Evolutionary conservation across 176 grass and related monocot species (phyloP).

Genomic region (Musa itinerans): DNA sequence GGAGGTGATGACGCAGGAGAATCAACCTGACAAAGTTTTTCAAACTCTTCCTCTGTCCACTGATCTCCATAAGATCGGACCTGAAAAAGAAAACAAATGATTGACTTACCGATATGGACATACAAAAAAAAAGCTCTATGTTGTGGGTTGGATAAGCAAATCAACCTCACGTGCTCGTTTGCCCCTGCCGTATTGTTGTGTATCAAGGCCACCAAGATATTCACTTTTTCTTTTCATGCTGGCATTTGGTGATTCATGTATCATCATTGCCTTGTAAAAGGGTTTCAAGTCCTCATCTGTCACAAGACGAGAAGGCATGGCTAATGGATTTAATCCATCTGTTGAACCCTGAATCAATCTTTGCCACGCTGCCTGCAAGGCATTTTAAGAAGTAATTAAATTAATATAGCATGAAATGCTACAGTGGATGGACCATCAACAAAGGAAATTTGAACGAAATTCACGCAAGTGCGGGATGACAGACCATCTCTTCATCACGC

Average conservation of each 20-base stretch:
- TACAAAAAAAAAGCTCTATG: neutral
- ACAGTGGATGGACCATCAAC: neutral
- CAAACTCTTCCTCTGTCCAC: constrained; percentile 99
- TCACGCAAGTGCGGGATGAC: constrained; percentile 13
- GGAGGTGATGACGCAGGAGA: constrained; percentile 40
- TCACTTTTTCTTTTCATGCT: constrained; percentile 64
- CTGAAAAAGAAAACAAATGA: constrained; percentile 32
- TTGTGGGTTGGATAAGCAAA: constrained; percentile 12
- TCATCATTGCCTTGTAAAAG: constrained; percentile 84
- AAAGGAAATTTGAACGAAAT: constrained; percentile 19
- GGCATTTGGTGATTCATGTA: constrained; percentile 58
- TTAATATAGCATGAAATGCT: neutral
- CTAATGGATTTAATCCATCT: constrained; percentile 35
- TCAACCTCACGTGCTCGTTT: constrained; percentile 94
- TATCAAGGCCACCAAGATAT: constrained; percentile 58
- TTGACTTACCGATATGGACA: neutral
- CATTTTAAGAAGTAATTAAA: constrained; percentile 17
- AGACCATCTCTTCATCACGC: constrained; percentile 71
- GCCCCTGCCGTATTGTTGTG: constrained; percentile 90
- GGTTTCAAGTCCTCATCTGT: constrained; percentile 73
- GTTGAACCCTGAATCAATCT: constrained; percentile 51
- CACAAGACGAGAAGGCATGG: constrained; percentile 78
- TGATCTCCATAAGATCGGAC: constrained; percentile 98
- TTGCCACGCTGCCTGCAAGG: constrained; percentile 57
- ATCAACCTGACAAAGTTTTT: constrained; percentile 96